Base-by-base conservation (phyloP, 2,329 filamentous ascomycete genomes). In the Chaetomiaceae sp. region DNA sequence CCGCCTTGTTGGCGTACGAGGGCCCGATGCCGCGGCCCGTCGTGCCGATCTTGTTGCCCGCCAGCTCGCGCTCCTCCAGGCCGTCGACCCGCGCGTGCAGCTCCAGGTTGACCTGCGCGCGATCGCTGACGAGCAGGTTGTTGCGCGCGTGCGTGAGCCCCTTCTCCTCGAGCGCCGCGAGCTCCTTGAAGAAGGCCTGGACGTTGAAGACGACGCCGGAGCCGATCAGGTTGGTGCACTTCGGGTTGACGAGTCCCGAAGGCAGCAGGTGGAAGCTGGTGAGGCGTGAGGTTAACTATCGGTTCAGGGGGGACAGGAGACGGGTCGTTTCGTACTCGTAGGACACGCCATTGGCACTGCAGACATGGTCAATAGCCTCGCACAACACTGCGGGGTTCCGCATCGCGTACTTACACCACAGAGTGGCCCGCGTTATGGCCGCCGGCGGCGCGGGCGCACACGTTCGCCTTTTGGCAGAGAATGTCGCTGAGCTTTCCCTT, bases 181-280 rank as follows among this genome's bases (percentile, higher is more conserved):
- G 72, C 68, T 88, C 84, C 61, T 79, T 77, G 75, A 87, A 86
- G 73, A 87, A 85, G 47, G 59, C 61, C 43, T 62, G 58, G 15
- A 87, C 77, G 69, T 89, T 81, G 60, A 89, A 83, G 55, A 88
- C 81, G 37, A 81, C 78, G 43, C 77, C 85, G 45, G 84, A 85
- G 55, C 87, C 88, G 66, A 91, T 86, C 53, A 91, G 74, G 72
- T 91, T 91, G 63, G 82, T 77, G 68, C 81, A 88, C 39, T 74
- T 73, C 6, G 86, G 84, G 66, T 87, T 88, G 60, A 91, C 76
- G 56, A 91, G 78, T 55, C 88, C 88, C 52, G 82, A 87, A 22
- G 84, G 81, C 46, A 86, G 71, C 55, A 87, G 78, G 67, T 85
- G 81, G 59, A 82, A 80, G 69, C 77, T 78, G 72, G 9, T 23